Conservation (phyloP, 23 red algal genomes). For the Chondrus crispus region DNA sequence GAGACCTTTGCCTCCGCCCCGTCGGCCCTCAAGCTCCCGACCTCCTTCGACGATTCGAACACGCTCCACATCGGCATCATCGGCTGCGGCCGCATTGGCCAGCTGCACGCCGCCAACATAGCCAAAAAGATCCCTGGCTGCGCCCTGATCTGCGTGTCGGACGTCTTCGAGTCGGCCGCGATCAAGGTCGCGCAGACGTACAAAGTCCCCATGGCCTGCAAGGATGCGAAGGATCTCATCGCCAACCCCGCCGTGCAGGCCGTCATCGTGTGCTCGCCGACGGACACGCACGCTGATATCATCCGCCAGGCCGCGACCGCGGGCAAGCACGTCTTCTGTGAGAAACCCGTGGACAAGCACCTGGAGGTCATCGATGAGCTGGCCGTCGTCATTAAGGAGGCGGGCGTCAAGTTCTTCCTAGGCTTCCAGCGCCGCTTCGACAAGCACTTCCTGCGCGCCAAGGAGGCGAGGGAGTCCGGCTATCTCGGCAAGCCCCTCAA, state of each 20-base stretch:
- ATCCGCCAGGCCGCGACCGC: slow-evolving; percentile 73
- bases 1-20: slow-evolving; percentile 31
- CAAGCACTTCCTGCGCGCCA: slow-evolving; percentile 73
- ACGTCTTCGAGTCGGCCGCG: slow-evolving; percentile 80
- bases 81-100: slow-evolving; percentile 91
- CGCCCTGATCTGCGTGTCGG: slow-evolving; percentile 68
- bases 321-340: slow-evolving; percentile 97
- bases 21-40: slow-evolving; percentile 45
- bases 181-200: slow-evolving; percentile 60
- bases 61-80: slow-evolving; percentile 87
- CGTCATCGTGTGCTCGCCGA: slow-evolving; percentile 94
- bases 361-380: slow-evolving; percentile 73
- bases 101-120: slow-evolving; percentile 76
- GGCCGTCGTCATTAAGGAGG: slow-evolving; percentile 16
- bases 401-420: slow-evolving; percentile 76
- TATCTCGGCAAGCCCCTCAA: slow-evolving; percentile 78
- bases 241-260: slow-evolving; percentile 77
- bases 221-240: slow-evolving; percentile 79
- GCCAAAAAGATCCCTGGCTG: slow-evolving; percentile 73
- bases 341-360: slow-evolving; percentile 94
- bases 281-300: slow-evolving; percentile 96
- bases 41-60: slow-evolving; percentile 34
- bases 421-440: slow-evolving; percentile 98
- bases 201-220: slow-evolving; percentile 87
- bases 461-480: slow-evolving; percentile 59